phyloP scores from a whole-genome alignment of 305 asterid species.

The Ajuga reptans region DNA sequence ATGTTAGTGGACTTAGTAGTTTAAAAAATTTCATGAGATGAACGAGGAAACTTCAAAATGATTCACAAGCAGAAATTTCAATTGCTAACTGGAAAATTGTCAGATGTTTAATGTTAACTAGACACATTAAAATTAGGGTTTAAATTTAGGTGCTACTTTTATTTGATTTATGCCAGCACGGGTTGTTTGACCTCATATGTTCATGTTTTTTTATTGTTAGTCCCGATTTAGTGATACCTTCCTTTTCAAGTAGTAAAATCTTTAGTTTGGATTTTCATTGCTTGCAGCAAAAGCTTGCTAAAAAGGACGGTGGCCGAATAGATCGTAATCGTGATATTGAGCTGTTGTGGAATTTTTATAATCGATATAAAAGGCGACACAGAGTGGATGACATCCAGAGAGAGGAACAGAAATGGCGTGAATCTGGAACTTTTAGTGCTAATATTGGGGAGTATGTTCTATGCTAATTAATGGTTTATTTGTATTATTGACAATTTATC shows the following conservation, averaged over 20 bases:
- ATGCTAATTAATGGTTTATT: slow-evolving; percentile 9
- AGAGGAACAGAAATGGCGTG: slow-evolving; percentile 87
- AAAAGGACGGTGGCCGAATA: slow-evolving; percentile 65
- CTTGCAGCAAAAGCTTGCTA: slow-evolving; percentile 89
- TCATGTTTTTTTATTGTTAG: slow-evolving; percentile 11
- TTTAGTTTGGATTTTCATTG: slow-evolving; percentile 12
- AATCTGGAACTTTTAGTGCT: slow-evolving; percentile 68
- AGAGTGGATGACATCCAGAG: slow-evolving; percentile 80
- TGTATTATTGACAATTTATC: not conserved
- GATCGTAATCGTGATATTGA: slow-evolving; percentile 85
- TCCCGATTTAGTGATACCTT: slow-evolving; percentile 1
- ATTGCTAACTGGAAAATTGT: not conserved
- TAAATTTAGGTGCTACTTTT: not conserved
- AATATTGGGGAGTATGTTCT: slow-evolving; percentile 66
- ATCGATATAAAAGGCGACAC: slow-evolving; percentile 73
- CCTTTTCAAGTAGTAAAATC: not conserved
- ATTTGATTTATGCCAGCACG: slow-evolving; percentile 3
- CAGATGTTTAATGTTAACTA: slow-evolving; percentile 4
- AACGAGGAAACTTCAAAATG: slow-evolving; percentile 5
- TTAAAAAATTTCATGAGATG: not conserved
- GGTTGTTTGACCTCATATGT: slow-evolving; percentile 7
- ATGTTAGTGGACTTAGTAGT: not conserved
- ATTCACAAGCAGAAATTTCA: not conserved
- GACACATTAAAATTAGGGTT: not conserved
- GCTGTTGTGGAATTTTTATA: slow-evolving; percentile 82